These are phyloP conservation scores for Psidium guajava DNA, from an alignment of 345 rosid species.

Conservation along the genomic window DNA sequence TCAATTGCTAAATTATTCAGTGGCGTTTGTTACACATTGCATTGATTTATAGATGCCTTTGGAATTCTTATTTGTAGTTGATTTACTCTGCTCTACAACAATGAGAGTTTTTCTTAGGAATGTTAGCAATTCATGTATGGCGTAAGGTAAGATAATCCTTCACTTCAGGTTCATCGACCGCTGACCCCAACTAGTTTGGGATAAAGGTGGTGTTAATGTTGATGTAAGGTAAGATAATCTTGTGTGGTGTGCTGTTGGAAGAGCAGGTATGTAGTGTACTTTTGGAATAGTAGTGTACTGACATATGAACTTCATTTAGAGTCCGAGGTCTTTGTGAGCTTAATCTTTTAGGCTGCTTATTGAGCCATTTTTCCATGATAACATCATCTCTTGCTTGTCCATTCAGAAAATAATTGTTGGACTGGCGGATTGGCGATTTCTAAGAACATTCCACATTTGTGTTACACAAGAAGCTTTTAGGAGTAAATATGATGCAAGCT, in stretches of 20 bases:
- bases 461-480: background rate
- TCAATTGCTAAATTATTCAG: background rate
- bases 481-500: background rate
- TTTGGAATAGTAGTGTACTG: background rate
- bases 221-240: background rate
- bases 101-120: background rate
- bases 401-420: background rate
- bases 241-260: background rate
- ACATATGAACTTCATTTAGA: background rate
- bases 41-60: background rate
- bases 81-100: background rate
- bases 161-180: too few species aligned
- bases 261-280: background rate
- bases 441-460: background rate
- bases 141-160: background rate
- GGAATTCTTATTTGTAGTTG: background rate
- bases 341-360: background rate
- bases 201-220: too few species aligned
- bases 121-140: background rate
- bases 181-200: too few species aligned
- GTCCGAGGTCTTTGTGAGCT: background rate
- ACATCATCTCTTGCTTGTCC: background rate
- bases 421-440: background rate
- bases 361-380: background rate
- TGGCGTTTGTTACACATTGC: background rate